Evolutionary conservation across 768 basidiomycete species (phyloP), one percentile per base, ranked within the genome.

Genomic region (Suillus ampliporus): DNA sequence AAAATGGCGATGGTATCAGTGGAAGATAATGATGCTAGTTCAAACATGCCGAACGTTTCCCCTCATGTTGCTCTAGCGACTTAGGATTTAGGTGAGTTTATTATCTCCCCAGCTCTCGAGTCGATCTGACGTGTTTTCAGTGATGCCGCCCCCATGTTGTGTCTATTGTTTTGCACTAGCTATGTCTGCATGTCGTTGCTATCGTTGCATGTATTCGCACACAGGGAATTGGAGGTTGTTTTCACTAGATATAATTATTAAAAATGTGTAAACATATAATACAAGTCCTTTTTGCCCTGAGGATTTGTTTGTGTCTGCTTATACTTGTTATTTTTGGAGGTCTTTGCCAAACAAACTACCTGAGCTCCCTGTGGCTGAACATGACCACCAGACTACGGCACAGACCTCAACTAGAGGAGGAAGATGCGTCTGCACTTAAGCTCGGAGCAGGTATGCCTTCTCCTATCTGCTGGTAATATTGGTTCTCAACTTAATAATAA

Each of bases 391-490:
- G 87, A 71, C 78, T 89, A 59, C 85, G 89, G 67, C 89, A 90
- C 70, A 82, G 89, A 68, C 82, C 85, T 23, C 78, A 83, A 23
- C 78, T 79, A 14, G 93, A 95, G 69, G 92, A 94, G 65, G 93
- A 95, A 75, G 93, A 95, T 78, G 93, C 93, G 0, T 86, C 93
- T 15, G 86, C 88, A 19, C 76, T 95, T 69, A 94, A 94, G 72
- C 88, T 95, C 31, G 93, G 93, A 19, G 77, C 86, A 68, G 92
- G 91, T 89, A 63, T 50, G 64, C 41, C 60, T 64, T 19, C 34
- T 43, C 38, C 37, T 17, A 52, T 35, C 26, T 40, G 21, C 51
- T 60, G 41, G 26, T 44, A 7, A 28, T 26, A 43, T 21, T 51
- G 38, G 15, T 13, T 40, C 26, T 38, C 31, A 58, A 19, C 34